Conservation (phyloP, 192 early-diverging fungal genomes). For the Umbelopsis sp. region DNA sequence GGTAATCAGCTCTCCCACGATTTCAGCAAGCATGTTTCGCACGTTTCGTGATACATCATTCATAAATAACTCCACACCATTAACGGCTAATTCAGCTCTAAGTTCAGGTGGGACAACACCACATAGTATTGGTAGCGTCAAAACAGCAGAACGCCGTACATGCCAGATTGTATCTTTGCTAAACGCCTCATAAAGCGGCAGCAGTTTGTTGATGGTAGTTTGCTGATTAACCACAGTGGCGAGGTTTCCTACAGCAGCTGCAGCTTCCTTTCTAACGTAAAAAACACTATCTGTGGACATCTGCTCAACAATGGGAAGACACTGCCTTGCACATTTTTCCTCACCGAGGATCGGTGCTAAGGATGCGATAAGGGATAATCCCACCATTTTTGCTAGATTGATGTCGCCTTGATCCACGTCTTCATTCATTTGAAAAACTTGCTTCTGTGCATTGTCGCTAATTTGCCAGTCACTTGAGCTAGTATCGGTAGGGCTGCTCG, state of each 20-base stretch:
- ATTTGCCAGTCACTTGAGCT: not conserved
- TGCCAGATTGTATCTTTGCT: slow-evolving; percentile 62
- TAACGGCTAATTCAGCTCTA: slow-evolving; percentile 44
- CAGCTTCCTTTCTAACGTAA: slow-evolving; percentile 61
- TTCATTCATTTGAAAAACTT: slow-evolving; percentile 17
- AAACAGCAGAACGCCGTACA: slow-evolving; percentile 57
- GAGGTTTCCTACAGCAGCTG: slow-evolving; percentile 46
- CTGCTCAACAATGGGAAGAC: slow-evolving; percentile 54
- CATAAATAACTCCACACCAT: slow-evolving; percentile 52
- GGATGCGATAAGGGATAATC: slow-evolving; percentile 48
- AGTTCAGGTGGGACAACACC: slow-evolving; percentile 49
- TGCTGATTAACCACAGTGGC: slow-evolving; percentile 36
- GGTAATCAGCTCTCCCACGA: slow-evolving; percentile 61
- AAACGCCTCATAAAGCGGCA: slow-evolving; percentile 57
- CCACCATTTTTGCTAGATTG: slow-evolving; percentile 44
- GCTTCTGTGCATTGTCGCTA: not conserved
- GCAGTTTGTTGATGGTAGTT: slow-evolving; percentile 38
- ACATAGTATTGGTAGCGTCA: slow-evolving; percentile 50
- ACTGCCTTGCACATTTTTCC: slow-evolving; percentile 44
- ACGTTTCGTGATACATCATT: slow-evolving; percentile 59
- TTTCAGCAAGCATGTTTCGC: slow-evolving; percentile 54
- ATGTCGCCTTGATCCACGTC: slow-evolving; percentile 38
- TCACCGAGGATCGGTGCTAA: slow-evolving; percentile 51
- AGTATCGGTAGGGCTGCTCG: not conserved
- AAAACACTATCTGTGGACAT: slow-evolving; percentile 51